Evolutionary conservation across 2,329 filamentous ascomycete species (phyloP).

Genomic region (Cordyceps javanica): DNA sequence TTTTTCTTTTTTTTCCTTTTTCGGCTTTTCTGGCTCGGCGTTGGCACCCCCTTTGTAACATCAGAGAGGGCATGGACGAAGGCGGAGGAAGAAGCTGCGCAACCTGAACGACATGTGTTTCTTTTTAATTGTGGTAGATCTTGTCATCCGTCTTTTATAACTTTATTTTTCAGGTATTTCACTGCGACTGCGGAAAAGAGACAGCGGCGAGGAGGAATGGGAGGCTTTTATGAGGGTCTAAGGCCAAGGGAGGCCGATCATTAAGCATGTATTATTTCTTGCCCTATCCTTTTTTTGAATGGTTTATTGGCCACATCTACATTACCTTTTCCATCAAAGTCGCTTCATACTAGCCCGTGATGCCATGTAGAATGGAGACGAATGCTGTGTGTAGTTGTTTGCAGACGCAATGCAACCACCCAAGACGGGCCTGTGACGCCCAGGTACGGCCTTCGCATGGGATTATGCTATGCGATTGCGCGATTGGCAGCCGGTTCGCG

Average conservation of each 20-base stretch:
- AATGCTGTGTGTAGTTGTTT: not conserved
- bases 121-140: slow-evolving; percentile 2
- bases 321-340: too few species aligned
- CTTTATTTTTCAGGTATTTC: slow-evolving; percentile 3
- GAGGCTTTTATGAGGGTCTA: slow-evolving; percentile 20
- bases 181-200: not conserved
- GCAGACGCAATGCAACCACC: not conserved
- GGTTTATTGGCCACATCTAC: not conserved
- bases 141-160: slow-evolving; percentile 6
- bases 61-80: slow-evolving; percentile 9
- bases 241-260: slow-evolving; percentile 21
- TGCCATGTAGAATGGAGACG: not conserved
- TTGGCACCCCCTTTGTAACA: slow-evolving; percentile 15
- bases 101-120: slow-evolving; percentile 6
- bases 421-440: not conserved
- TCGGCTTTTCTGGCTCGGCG: slow-evolving; percentile 6
- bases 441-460: not conserved
- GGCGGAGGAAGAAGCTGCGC: not conserved
- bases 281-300: slow-evolving; percentile 20
- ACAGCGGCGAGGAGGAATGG: slow-evolving; percentile 14
- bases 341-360: too few species aligned
- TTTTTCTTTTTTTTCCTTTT: slow-evolving; percentile 4
- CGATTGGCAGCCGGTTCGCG: not conserved
- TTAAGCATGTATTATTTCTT: slow-evolving; percentile 45
- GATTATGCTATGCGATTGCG: not conserved